A percentile compares a stretch with the other conserved stretches of the same genome.
phyloP scores from a whole-genome alignment of 768 basidiomycete genomes.

The Kwoniella heveanensis region DNA sequence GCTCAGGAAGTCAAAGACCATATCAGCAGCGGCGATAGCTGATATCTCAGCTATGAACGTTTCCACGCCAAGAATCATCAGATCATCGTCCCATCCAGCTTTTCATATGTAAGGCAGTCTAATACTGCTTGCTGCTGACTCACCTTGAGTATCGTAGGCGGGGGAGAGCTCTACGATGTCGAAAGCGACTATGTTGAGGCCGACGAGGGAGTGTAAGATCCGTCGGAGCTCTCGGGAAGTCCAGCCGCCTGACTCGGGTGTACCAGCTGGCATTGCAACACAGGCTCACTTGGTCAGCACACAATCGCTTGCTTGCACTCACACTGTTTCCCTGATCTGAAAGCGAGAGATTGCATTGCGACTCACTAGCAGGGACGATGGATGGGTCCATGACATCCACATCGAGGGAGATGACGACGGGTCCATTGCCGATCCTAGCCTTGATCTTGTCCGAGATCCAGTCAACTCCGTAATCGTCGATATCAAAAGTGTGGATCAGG shows the following conservation, averaged over 20 bases:
- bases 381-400: constrained; percentile 53
- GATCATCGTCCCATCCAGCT: not conserved
- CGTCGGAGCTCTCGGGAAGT: constrained; percentile 47
- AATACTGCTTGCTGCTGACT: too few relatives aligned
- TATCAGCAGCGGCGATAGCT: constrained; percentile 44
- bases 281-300: too few relatives aligned
- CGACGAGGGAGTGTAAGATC: constrained; percentile 47
- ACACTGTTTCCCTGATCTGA: too few relatives aligned
- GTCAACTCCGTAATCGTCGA: constrained; percentile 74
- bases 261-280: constrained; percentile 45
- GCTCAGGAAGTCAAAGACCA: constrained; percentile 47
- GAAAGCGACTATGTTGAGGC: constrained; percentile 49
- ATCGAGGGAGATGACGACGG: constrained; percentile 66
- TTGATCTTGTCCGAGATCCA: constrained; percentile 73
- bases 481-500: constrained; percentile 75
- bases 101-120: not conserved
- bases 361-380: constrained; percentile 49
- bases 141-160: constrained; percentile 50
- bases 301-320: too few relatives aligned
- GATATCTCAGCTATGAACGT: constrained; percentile 35
- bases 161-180: constrained; percentile 51
- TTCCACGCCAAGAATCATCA: not conserved
- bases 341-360: not conserved
- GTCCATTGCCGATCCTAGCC: constrained; percentile 69
- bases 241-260: constrained; percentile 49